phyloP scores from a whole-genome alignment of 352 stramenopile species.

The Phytophthora pini region DNA sequence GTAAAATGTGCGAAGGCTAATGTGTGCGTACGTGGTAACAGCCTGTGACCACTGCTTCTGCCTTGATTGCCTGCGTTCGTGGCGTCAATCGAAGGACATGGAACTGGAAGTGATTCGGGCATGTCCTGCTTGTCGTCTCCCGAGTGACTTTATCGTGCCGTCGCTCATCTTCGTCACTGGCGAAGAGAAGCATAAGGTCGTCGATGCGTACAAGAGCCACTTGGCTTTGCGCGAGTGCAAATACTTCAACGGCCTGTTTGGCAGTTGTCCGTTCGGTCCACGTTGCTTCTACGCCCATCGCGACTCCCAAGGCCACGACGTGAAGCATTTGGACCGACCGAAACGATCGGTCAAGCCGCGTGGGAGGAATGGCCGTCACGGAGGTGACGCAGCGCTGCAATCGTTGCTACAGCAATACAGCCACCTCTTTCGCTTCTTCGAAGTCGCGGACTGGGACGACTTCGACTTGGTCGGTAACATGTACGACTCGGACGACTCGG shows the following conservation, averaged over 20 bases:
- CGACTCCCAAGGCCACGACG: conserved; percentile 56
- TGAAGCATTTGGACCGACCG: conserved; percentile 71
- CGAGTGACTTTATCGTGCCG: conserved; percentile 83
- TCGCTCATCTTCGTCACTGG: conserved; percentile 79
- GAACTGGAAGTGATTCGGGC: conserved; percentile 71
- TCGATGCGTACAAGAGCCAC: conserved; percentile 80
- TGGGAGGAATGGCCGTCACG: conserved; percentile 15
- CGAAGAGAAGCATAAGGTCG: conserved; percentile 56
- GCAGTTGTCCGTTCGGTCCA: conserved; percentile 74
- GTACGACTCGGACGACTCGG: conserved; percentile 35
- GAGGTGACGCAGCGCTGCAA: conserved; percentile 42
- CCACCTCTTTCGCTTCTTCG: conserved; percentile 70
- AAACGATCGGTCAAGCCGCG: conserved; percentile 45
- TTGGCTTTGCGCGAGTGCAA: conserved; percentile 80
- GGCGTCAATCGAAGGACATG: conserved; percentile 80
- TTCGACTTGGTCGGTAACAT: conserved; percentile 35
- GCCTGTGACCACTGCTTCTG: conserved; percentile 84
- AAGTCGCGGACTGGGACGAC: conserved; percentile 66
- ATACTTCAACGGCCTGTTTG: conserved; percentile 75
- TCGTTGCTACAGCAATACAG: conserved; percentile 67
- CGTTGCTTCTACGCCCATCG: conserved; percentile 84
- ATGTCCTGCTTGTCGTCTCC: conserved; percentile 68
- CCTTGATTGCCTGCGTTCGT: conserved; percentile 72
- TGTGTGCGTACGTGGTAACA: conserved; percentile 1
- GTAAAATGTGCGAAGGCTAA: background rate